Evolutionary conservation across 768 basidiomycete species (phyloP), one percentile per base, ranked within the genome.

Genomic region (Mycena rosella): DNA sequence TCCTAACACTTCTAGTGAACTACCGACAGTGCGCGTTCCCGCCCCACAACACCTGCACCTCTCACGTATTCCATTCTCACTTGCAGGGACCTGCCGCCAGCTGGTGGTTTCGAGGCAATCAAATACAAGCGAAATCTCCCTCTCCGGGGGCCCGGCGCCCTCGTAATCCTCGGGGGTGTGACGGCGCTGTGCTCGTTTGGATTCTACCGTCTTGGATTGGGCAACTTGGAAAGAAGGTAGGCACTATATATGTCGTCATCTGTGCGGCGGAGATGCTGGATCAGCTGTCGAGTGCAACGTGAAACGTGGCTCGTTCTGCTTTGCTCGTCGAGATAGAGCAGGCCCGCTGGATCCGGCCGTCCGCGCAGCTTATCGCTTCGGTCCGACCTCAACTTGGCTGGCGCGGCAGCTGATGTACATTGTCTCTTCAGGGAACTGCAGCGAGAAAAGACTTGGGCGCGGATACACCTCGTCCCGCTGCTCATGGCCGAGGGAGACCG

Each of bases 51-150:
- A n/a, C n/a, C n/a, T n/a, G n/a, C n/a, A n/a, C n/a, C n/a, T n/a
- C n/a, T n/a, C n/a, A n/a, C n/a, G n/a, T n/a, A n/a, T n/a, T n/a
- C n/a, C n/a, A 18, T 27, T 11, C 53, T 24, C 11, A 15, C 53
- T 38, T n/a, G 2, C 81, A 98, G 96, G 81, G 97, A 99, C 77
- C 92, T 99, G 90, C 97, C 97, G 74, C 97, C 97, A 45, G 73
- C 89, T 49, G 96, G 96, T 68, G 97, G 97, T 2, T 99, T 97
- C 81, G 96, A 94, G 77, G 82, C 91, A 30, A 82, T 99, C 82
- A 91, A 91, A 80, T 99, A 98, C 88, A 96, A 96, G 80, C 93
- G 97, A 72, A 97, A 96, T 80, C 88, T 99, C 52, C 96, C 97
- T 51, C 84, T 95, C 77, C 89, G 93, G 65, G 95, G 95, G 3